Conservation (phyloP, 495 filamentous ascomycete species). For the Pyrenopolyporus hunteri region DNA sequence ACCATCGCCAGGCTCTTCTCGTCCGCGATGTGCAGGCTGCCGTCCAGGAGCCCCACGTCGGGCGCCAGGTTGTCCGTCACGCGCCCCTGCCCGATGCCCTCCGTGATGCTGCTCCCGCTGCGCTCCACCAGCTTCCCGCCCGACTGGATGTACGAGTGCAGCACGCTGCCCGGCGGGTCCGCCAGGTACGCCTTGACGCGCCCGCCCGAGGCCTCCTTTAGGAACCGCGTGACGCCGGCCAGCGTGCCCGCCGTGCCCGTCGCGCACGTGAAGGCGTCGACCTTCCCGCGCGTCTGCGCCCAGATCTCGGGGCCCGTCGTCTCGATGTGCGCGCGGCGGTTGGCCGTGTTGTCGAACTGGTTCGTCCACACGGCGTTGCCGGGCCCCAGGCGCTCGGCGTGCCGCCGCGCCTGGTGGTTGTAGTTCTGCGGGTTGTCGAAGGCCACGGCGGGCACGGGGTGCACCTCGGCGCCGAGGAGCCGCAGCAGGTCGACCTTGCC, state of each 20-base stretch:
- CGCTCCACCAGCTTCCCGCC: constrained; percentile 83
- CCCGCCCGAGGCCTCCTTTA: constrained; percentile 82
- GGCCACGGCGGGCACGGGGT: constrained; percentile 96
- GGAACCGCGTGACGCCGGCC: constrained; percentile 85
- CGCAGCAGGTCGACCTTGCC: constrained; percentile 95
- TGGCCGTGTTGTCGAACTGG: constrained; percentile 97
- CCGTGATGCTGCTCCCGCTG: constrained; percentile 88
- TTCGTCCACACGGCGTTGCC: constrained; percentile 98
- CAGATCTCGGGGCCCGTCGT: constrained; percentile 98
- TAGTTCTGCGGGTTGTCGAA: constrained; percentile 97
- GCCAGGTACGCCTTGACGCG: constrained; percentile 89
- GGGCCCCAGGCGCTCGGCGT: constrained; percentile 83
- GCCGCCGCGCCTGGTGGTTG: constrained; percentile 91
- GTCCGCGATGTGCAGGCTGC: constrained; percentile 83
- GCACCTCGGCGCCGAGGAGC: constrained; percentile 93
- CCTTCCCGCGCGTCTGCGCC: constrained; percentile 83
- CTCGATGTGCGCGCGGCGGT: constrained; percentile 92
- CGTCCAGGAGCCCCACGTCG: constrained; percentile 85
- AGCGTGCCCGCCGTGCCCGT: constrained; percentile 94
- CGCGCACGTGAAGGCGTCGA: constrained; percentile 94
- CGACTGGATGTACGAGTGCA: constrained; percentile 88
- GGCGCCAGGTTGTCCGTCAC: constrained; percentile 90
- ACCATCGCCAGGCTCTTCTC: constrained; percentile 98
- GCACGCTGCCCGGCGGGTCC: constrained; percentile 89
- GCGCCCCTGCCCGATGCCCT: constrained; percentile 97